Evolutionary conservation across 768 basidiomycete species (phyloP).

Genomic region (Lyophyllum atratum): DNA sequence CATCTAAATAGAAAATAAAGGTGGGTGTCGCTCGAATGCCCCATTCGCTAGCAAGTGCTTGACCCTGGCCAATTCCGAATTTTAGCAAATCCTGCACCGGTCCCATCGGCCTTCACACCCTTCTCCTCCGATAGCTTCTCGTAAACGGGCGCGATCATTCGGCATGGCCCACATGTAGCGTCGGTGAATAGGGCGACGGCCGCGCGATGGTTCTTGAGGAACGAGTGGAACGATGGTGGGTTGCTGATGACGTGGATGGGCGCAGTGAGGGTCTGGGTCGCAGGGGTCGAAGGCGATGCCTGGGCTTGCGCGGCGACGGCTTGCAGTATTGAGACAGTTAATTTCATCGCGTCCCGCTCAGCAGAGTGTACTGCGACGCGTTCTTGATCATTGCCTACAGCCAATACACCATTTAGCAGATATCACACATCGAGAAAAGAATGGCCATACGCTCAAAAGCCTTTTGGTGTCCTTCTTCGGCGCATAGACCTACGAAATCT

Average conservation of each 20-base stretch:
- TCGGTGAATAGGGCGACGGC: constrained; percentile 85
- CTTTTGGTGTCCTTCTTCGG: constrained; percentile 26
- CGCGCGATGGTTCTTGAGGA: constrained; percentile 67
- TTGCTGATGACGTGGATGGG: constrained; percentile 78
- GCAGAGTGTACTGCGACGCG: constrained; percentile 25
- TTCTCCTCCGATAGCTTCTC: constrained; percentile 75
- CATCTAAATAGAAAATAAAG: constrained; percentile 85
- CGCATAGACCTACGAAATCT: constrained; percentile 27
- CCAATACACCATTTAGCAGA: neutral
- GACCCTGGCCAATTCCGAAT: constrained; percentile 72
- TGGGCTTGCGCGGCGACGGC: constrained; percentile 54
- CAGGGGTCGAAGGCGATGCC: constrained; percentile 22
- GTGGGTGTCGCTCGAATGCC: constrained; percentile 81
- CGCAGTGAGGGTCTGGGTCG: constrained; percentile 53
- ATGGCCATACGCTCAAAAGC: constrained; percentile 21
- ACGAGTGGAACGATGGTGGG: constrained; percentile 65
- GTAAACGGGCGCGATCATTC: constrained; percentile 82
- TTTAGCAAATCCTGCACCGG: constrained; percentile 75
- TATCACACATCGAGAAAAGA: neutral
- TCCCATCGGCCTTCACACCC: constrained; percentile 34
- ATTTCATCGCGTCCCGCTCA: constrained; percentile 31
- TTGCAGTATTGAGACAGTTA: constrained; percentile 56
- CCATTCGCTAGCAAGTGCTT: constrained; percentile 60
- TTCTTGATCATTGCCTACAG: constrained; percentile 29
- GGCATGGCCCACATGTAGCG: constrained; percentile 74